Conservation (phyloP, 1,139 yeast genomes). For the Geotrichum fermentans region DNA sequence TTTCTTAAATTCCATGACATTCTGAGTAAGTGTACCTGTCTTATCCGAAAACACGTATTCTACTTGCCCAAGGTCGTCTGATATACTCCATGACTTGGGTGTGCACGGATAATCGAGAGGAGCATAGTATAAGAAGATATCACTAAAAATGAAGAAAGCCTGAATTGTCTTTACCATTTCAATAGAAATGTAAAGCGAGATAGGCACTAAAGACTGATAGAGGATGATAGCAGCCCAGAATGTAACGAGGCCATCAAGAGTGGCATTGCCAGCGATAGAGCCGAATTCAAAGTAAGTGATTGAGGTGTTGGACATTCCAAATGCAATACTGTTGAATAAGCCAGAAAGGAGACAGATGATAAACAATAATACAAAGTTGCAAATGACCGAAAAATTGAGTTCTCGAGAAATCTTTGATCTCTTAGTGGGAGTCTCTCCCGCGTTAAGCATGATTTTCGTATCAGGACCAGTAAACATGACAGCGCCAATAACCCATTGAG, state of each 20-base stretch:
- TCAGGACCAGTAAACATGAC: slow-evolving; percentile 90
- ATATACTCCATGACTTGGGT: slow-evolving; percentile 94
- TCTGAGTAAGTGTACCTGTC: slow-evolving; percentile 94
- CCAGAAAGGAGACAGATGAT: slow-evolving; percentile 79
- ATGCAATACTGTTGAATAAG: slow-evolving; percentile 73
- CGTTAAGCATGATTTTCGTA: slow-evolving; percentile 86
- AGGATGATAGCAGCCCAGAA: slow-evolving; percentile 86
- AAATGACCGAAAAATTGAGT: slow-evolving; percentile 72
- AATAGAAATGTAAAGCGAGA: slow-evolving; percentile 84
- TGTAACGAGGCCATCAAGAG: slow-evolving; percentile 75
- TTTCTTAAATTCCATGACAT: slow-evolving; percentile 93
- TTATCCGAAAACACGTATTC: slow-evolving; percentile 94
- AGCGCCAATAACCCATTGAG: slow-evolving; percentile 57
- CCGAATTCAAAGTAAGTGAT: slow-evolving; percentile 69
- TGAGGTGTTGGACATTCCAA: slow-evolving; percentile 50
- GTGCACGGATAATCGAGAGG: slow-evolving; percentile 87
- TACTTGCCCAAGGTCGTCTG: slow-evolving; percentile 95
- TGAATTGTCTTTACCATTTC: slow-evolving; percentile 91
- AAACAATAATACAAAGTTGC: slow-evolving; percentile 72
- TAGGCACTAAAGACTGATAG: slow-evolving; percentile 87
- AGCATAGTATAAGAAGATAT: slow-evolving; percentile 77
- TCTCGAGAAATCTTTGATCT: slow-evolving; percentile 78
- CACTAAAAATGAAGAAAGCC: slow-evolving; percentile 85
- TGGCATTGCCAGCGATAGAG: slow-evolving; percentile 56
- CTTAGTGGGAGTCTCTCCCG: slow-evolving; percentile 91